Evolutionary conservation across 306 rosid species (phyloP).

Genomic region (Fragaria iinumae): DNA sequence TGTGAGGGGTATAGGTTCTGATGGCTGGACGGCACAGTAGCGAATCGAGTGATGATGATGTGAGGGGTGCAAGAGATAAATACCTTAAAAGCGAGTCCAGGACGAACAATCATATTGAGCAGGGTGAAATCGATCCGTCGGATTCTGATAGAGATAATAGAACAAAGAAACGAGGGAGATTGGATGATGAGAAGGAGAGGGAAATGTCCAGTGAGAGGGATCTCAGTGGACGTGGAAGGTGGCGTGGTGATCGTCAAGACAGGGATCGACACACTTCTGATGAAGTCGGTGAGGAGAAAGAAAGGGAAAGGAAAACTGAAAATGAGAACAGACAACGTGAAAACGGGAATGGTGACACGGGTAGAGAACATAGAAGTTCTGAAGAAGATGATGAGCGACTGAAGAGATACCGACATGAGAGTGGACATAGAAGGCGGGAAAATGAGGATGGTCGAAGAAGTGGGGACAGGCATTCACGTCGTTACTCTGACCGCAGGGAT

Average conservation of each 20-base stretch:
- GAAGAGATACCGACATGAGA: constrained; percentile 25
- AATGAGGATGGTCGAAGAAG: constrained; percentile 29
- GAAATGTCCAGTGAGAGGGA: constrained; percentile 21
- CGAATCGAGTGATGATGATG: constrained; percentile 44
- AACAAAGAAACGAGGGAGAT: constrained; percentile 13
- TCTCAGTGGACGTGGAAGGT: constrained; percentile 27
- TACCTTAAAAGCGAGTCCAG: constrained; percentile 27
- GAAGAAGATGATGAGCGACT: constrained; percentile 31
- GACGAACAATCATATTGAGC: constrained; percentile 6
- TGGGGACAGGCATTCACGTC: constrained; percentile 25
- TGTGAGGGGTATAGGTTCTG: neutral
- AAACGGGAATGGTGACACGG: constrained; percentile 17
- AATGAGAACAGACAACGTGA: constrained; percentile 25
- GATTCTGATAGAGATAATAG: constrained; percentile 27
- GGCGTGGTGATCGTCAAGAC: constrained; percentile 19
- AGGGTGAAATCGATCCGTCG: constrained; percentile 14
- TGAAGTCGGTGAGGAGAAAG: constrained; percentile 42
- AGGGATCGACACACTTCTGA: constrained; percentile 23
- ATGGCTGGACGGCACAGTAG: constrained; percentile 52
- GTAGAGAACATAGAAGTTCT: constrained; percentile 28
- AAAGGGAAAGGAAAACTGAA: constrained; percentile 21
- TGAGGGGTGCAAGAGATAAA: constrained; percentile 30
- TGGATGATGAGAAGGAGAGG: constrained; percentile 22
- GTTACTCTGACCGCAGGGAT: constrained; percentile 38
- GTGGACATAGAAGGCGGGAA: constrained; percentile 28